These are phyloP conservation scores for Pythium biforme DNA, from an alignment of 352 stramenopile species.

Conservation along the genomic window DNA sequence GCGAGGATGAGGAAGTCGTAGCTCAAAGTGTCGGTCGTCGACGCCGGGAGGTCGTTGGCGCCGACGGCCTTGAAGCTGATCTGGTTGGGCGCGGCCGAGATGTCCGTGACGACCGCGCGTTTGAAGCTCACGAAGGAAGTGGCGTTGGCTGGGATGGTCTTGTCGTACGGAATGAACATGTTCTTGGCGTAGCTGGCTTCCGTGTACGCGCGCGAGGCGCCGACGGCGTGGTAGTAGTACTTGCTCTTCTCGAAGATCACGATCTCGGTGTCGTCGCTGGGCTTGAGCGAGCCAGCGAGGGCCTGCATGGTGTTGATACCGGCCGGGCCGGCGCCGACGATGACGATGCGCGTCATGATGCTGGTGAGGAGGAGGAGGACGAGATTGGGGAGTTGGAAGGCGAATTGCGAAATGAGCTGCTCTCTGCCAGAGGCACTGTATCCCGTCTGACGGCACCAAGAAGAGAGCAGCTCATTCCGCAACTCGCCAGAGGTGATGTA, in stretches of 20 bases:
- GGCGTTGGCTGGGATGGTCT: conserved; percentile 36
- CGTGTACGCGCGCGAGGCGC: conserved; percentile 49
- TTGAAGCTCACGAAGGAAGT: conserved; percentile 16
- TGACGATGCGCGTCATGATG: conserved; percentile 43
- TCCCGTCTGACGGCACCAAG: no score
- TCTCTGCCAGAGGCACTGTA: no score
- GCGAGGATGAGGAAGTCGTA: conserved; percentile 35
- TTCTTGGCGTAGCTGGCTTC: conserved; percentile 44
- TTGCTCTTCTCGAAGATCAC: conserved; percentile 57
- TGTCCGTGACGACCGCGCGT: conserved; percentile 20
- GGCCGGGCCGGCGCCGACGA: conserved; percentile 53
- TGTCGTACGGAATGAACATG: conserved; percentile 67
- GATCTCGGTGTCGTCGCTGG: conserved; percentile 44
- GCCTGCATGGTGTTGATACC: conserved; percentile 44
- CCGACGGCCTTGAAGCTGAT: conserved; percentile 14
- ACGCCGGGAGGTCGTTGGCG: conserved; percentile 14
- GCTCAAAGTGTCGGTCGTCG: conserved; percentile 10
- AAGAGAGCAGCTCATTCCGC: no score
- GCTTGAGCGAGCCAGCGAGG: conserved; percentile 37
- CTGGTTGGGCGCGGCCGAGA: conserved; percentile 8
- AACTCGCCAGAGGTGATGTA: no score
- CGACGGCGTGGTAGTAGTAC: conserved; percentile 48
- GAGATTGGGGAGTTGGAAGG: neutral
- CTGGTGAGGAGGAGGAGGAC: neutral
- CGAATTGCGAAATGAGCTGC: neutral